Base-by-base conservation (phyloP, 805 yeast genomes). In the Myxozyma neotropica region DNA sequence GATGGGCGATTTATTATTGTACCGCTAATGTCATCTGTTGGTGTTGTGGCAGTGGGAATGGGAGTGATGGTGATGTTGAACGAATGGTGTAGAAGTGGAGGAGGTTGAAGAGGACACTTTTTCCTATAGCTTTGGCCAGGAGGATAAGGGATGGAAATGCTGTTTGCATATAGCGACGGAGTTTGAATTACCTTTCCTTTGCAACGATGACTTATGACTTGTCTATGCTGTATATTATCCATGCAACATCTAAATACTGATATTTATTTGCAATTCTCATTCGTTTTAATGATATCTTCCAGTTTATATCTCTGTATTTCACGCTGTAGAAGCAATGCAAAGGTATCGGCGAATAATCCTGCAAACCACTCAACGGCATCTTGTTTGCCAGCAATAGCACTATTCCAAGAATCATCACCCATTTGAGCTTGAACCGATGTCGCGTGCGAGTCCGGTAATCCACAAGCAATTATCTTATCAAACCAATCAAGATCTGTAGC, bases 391-490 rank as follows among this genome's bases (percentile, higher is more conserved):
- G 10, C 2, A 15, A 26, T 35, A 24, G 35, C 27, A 10, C 15
- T 17, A 1, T 15, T 17, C 51, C 46, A 49, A 10, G 35, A 15
- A 5, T 38, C 39, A 7, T 24, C 24, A 10, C 49, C 49, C 33
- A 42, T 15, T 31, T 42, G 43, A 15, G 74, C 71, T 2, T 70
- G 57, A 33, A 87, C 76, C 3, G 84, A 80, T 0, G 87, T 83
- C 27, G 88, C 87, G n/a, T 67, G 66, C 43, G 80, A 80, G 5
- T 81, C 83, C 0, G 87, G 83, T 35, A 92, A 76, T 1, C 98
- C 98, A 75, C 99, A 94, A 80, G 96, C 89, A 4, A 83, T 85
- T 63, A 89, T 83, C 0, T 78, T 77, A 60, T 89, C 86, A 67
- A 93, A 79, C 73, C 80, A 88, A 39, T 82, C 78, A 45, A 90